A percentile compares a stretch with the other conserved stretches of the same genome.
Evolutionary conservation across 371 early-diverging fungal species (phyloP).

Genomic region (Rhizopus microsporus): DNA sequence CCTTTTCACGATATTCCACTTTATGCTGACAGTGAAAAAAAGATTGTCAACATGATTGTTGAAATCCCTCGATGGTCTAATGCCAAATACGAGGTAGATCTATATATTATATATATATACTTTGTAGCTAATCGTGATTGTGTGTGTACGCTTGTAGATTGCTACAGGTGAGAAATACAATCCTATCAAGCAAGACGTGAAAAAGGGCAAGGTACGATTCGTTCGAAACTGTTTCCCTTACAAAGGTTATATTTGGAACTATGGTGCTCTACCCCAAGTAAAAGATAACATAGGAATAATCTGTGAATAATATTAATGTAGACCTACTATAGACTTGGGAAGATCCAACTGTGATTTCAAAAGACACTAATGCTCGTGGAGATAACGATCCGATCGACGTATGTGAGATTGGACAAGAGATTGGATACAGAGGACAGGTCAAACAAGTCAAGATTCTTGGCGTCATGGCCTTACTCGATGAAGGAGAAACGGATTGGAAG

Average conservation of each 20-base stretch:
- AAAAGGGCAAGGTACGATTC: conserved; percentile 98
- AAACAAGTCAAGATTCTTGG: conserved; percentile 99
- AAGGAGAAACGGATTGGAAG: conserved; percentile 99
- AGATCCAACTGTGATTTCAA: conserved; percentile 85
- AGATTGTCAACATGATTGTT: conserved; percentile 94
- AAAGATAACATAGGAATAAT: background rate
- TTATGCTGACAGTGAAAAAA: conserved; percentile 83
- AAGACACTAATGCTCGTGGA: conserved; percentile 90
- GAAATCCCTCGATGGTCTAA: conserved; percentile 99
- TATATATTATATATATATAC: background rate
- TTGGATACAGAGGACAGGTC: conserved; percentile 92
- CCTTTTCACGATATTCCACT: conserved; percentile 99
- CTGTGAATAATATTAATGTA: background rate
- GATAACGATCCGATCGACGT: conserved; percentile 99
- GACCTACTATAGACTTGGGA: conserved; percentile 89
- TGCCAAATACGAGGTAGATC: conserved; percentile 96
- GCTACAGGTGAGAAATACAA: conserved; percentile 92
- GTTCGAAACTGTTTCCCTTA: conserved; percentile 99
- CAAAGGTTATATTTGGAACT: conserved; percentile 99
- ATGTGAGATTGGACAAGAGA: conserved; percentile 94
- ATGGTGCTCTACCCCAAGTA: conserved; percentile 97
- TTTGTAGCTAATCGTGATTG: background rate
- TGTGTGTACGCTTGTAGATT: conserved; percentile 54
- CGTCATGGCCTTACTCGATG: conserved; percentile 96
- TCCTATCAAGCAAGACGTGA: conserved; percentile 99